These are phyloP conservation scores for Gossypium sturtianum DNA, from an alignment of 345 rosid species.

Conservation along the genomic window DNA sequence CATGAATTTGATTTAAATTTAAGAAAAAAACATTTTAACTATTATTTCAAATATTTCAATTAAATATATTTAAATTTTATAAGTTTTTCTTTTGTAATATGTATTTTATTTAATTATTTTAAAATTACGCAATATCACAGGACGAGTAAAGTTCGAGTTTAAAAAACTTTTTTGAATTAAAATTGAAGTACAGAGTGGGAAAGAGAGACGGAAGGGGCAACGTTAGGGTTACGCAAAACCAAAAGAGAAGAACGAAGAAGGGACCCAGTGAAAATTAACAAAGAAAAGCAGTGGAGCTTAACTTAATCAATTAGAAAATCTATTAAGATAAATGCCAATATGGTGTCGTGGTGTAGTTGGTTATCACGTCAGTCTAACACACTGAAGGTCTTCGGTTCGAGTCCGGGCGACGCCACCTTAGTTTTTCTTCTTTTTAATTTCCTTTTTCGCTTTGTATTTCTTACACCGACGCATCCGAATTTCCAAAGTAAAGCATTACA, in stretches of 20 bases:
- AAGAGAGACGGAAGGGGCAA: not conserved
- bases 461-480: not conserved
- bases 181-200: not conserved
- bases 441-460: no score
- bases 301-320: not conserved
- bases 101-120: no score
- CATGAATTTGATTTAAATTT: no score
- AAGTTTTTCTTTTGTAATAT: no score
- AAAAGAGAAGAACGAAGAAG: not conserved
- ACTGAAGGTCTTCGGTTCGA: constrained; percentile 72
- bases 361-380: constrained; percentile 77
- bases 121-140: no score
- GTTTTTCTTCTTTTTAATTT: not conserved
- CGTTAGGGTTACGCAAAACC: not conserved
- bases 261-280: not conserved
- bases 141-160: no score
- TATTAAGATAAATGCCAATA: fast-evolving
- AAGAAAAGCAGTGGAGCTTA: not conserved
- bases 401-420: constrained; percentile 49
- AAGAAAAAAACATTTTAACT: no score
- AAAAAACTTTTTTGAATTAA: no score
- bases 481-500: not conserved
- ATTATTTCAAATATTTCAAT: no score
- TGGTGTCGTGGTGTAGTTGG: constrained; percentile 71
- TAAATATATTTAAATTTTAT: no score